Base-by-base conservation (phyloP, 208 protist genomes). In the Trypanosoma avium region DNA sequence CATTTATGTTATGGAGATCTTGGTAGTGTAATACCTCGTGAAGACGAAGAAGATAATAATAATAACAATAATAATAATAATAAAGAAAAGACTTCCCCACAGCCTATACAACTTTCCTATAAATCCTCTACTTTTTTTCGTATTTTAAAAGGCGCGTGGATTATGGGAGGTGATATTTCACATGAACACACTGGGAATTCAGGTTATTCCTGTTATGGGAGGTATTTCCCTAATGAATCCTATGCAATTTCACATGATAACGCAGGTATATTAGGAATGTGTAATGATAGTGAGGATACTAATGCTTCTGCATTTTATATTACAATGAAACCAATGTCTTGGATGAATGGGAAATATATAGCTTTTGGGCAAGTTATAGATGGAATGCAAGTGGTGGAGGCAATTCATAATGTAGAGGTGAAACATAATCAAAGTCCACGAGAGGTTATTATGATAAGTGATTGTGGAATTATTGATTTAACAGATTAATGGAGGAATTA, bases 361-460 rank as follows among this genome's bases (percentile, higher is more conserved):
- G 96, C 96, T 21, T 98, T 99, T 77, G 97, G 97, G 10, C 79
- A 83, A n/a, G 95, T 98, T 35, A 88, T 97, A 22, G 88, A 97
- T 65, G 95, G 95, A 40, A 89, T 92, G 77, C 49, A 86, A 13
- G 77, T 88, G n/a, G 81, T 97, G 42, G 74, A 90, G 36, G 78
- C 80, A 7, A 92, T 97, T 35, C 86, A 95, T 61, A 71, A 43
- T 5, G 73, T 84, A 36, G 77, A 82, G 65, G 78, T 85, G 59
- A 84, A 84, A 62, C 88, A 94, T 73, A 96, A 94, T 62, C 92
- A 97, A 56, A 55, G 81, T 1, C 89, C 92, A 4, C 38, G 47
- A 19, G 63, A 74, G 63, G 40, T 69, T 1, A 87, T 97, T 24
- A 55, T 70, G 22, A 94, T 97, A 46, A 61, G 47, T 19, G 82